These are phyloP conservation scores for Glaciozyma antarctica DNA, from an alignment of 768 basidiomycete species.

Conservation along the genomic window DNA sequence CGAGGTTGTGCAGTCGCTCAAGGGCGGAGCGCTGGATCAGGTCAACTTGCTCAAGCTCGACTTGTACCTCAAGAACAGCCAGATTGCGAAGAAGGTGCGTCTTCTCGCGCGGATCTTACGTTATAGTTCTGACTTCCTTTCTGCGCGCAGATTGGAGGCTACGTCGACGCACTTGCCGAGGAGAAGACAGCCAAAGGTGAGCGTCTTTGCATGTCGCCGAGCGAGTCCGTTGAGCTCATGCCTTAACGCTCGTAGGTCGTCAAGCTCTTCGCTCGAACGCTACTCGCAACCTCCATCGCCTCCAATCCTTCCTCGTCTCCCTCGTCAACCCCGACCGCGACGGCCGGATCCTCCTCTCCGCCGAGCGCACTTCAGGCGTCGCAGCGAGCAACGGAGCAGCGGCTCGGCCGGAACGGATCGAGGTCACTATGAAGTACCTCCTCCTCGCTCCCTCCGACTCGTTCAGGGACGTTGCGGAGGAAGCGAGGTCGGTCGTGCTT, in stretches of 20 bases:
- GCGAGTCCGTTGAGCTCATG: background rate
- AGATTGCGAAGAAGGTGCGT: conserved; percentile 50
- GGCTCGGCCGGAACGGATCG: background rate
- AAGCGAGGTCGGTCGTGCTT: conserved; percentile 71
- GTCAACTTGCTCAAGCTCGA: conserved; percentile 32
- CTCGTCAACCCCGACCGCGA: conserved; percentile 51
- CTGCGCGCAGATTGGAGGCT: conserved; percentile 68
- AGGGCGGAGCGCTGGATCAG: conserved; percentile 62
- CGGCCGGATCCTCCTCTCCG: conserved; percentile 31
- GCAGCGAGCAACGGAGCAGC: background rate
- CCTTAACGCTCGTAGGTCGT: conserved; percentile 4
- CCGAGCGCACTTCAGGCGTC: background rate
- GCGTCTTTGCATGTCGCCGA: background rate
- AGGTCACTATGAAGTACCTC: conserved; percentile 67
- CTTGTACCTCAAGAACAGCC: conserved; percentile 59
- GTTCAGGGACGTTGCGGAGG: conserved; percentile 72
- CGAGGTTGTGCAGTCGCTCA: conserved; percentile 47
- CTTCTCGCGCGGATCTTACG: background rate
- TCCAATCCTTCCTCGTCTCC: conserved; percentile 31
- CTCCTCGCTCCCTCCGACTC: conserved; percentile 81
- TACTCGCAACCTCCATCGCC: conserved; percentile 24
- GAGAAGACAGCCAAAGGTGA: conserved; percentile 19
- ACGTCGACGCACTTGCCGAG: conserved; percentile 47
- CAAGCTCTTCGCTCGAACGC: conserved; percentile 21
- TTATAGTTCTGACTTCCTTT: background rate